Evolutionary conservation across 2,329 filamentous ascomycete species (phyloP), one percentile per base, ranked within the genome.

Genomic region (Monosporascus sp.): DNA sequence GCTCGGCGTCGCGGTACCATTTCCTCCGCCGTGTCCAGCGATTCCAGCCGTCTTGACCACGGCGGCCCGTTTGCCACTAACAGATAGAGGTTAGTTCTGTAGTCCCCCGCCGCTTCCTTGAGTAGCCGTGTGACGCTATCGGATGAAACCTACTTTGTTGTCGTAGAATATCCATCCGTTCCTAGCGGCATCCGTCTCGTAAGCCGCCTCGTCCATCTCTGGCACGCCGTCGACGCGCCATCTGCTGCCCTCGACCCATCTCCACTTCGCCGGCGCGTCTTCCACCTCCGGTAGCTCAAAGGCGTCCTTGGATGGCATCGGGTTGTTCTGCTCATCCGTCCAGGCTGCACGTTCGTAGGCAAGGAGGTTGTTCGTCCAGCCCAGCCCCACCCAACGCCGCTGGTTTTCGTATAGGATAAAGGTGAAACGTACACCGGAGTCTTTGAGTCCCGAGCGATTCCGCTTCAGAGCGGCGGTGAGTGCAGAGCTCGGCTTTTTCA

Each of bases 351-450:
- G 81, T 68, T 99, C 94, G 64, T 97, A 95, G 0, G 91, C 86
- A 60, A 99, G 90, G 56, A 99, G 76, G 39, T 87, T 95, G 2
- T 87, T 87, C 0, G 94, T 97, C 92, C 94, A 99, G 0, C 94
- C 94, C 14, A 99, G 80, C 1, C 92, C 93, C 4, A 99, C 75
- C 94, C 94, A 99, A 50, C 94, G 83, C 43, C 94, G 83, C 70
- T 99, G 94, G 63, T 99, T 99, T 69, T 99, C 94, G 65, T 92
- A 97, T 2, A 99, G 79, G 48, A 94, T 92, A 58, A 99, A 99
- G 0, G 94, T 99, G 65, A 99, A 99, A 45, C 91, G 89, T 15
- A 99, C 89, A 1, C 92, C 91, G 0, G 90, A 83, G 5, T 88
- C 86, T 55, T 78, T 79, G n/a, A 71, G 70, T 22, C 73, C 71